phyloP scores from a whole-genome alignment of 164 flowering plant genomes.

The Houttuynia cordata region DNA sequence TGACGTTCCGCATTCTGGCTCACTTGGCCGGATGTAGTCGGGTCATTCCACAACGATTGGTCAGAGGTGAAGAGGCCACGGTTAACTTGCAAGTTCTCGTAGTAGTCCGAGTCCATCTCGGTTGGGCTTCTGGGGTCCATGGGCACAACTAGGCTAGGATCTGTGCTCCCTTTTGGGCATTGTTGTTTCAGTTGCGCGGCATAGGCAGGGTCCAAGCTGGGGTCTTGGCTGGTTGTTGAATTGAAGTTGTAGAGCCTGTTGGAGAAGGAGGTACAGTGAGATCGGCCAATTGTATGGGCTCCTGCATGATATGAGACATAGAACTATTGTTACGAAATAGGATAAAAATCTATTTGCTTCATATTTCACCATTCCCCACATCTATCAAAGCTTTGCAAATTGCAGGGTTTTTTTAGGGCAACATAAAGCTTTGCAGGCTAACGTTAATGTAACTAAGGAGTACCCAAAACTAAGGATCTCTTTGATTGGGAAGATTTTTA shows the following conservation, averaged over 20 bases:
- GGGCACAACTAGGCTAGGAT: slow-evolving; percentile 22
- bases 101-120: slow-evolving; percentile 24
- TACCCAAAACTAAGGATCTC: too few relatives aligned
- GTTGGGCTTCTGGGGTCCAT: slow-evolving; percentile 32
- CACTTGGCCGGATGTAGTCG: neutral
- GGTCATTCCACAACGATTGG: slow-evolving; percentile 7
- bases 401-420: too few relatives aligned
- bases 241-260: slow-evolving; percentile 35
- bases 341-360: too few relatives aligned
- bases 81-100: slow-evolving; percentile 18
- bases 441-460: too few relatives aligned
- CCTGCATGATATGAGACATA: slow-evolving; percentile 20
- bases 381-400: too few relatives aligned
- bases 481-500: too few relatives aligned
- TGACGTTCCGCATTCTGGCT: neutral
- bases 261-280: slow-evolving; percentile 37
- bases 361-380: too few relatives aligned
- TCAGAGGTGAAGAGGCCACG: slow-evolving; percentile 49
- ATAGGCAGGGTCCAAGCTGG: slow-evolving; percentile 27
- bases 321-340: neutral
- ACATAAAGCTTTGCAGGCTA: too few relatives aligned
- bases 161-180: slow-evolving; percentile 30
- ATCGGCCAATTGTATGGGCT: slow-evolving; percentile 48
- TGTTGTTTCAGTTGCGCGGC: slow-evolving; percentile 22
- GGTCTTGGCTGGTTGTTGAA: slow-evolving; percentile 23